Evolutionary conservation across 768 basidiomycete species (phyloP), one percentile per base, ranked within the genome.

Genomic region (Pleurotus sapidus): DNA sequence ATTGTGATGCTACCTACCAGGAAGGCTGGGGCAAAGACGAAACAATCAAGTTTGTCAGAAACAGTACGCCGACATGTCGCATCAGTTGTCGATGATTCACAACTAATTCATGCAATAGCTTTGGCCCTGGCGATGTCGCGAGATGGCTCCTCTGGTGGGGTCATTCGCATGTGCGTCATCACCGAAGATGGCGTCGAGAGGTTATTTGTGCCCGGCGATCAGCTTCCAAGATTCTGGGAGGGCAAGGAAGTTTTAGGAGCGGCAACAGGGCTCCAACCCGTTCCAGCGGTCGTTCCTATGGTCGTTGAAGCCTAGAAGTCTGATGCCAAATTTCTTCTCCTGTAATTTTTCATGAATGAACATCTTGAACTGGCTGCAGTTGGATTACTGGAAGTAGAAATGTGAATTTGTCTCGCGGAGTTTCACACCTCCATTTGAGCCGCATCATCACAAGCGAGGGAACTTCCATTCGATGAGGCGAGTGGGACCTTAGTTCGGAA

Each of bases 141-240:
- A 71, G 97, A 99, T 70, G 96, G 97, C 4, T 97, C 94, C 0
- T 98, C 97, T 55, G 97, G 97, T 57, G 97, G 97, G 68, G 91
- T 92, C 47, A 94, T 99, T 63, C 90, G 97, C 46, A 93, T 98
- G 92, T 93, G 91, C 65, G 91, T 99, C 30, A 98, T 98, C 71
- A 95, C 92, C 5, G 87, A 95, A 70, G 92, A 88, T 51, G 86
- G 85, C 17, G 95, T 97, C 14, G 94, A 98, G 76, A 78, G 96
- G 59, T 67, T 95, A 61, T 99, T 99, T 68, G 82, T 98, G 2
- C 93, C 95, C 8, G 96, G 95, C 2, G 81, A 96, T 70, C 77
- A 93, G 65, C 81, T 98, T 47, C 95, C 94, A 43, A 85, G 74
- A 65, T 95, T 95, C 77, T 95, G 93, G 93, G 86, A 92, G 68